Percentiles rank a stretch among this genome's conserved stretches.
Evolutionary conservation across 306 rosid genomes (phyloP).

Genomic region (Cicer yamashitae): DNA sequence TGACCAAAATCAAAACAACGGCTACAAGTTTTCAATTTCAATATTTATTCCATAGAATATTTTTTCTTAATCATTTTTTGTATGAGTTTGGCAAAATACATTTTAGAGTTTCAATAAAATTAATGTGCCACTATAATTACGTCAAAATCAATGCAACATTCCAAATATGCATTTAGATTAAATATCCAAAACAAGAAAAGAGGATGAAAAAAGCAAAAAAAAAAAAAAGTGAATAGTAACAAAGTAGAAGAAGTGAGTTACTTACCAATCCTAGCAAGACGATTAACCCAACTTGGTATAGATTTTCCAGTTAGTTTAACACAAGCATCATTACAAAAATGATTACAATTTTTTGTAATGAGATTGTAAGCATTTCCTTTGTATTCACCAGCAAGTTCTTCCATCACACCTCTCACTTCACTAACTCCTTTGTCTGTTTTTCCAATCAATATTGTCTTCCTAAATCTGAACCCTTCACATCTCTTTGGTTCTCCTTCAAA

Average conservation of each 20-base stretch:
- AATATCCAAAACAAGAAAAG: background rate
- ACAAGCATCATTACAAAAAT: constrained; percentile 81
- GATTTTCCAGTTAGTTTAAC: constrained; percentile 75
- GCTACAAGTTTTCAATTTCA: too few species aligned
- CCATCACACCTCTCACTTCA: constrained; percentile 71
- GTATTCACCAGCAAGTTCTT: constrained; percentile 66
- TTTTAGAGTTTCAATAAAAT: too few species aligned
- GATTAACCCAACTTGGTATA: constrained; percentile 93
- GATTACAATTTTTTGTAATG: constrained; percentile 89
- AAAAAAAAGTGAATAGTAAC: background rate
- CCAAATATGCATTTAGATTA: background rate
- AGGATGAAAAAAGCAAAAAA: background rate
- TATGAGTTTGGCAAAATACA: too few species aligned
- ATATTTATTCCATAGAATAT: too few species aligned
- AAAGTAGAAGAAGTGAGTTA: background rate
- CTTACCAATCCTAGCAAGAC: constrained; percentile 88
- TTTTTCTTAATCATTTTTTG: too few species aligned
- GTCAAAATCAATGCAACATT: too few species aligned
- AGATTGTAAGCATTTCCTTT: constrained; percentile 88
- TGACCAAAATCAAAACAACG: too few species aligned
- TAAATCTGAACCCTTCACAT: constrained; percentile 79
- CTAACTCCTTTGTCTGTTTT: constrained; percentile 62
- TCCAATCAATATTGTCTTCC: constrained; percentile 80
- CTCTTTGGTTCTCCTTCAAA: constrained; percentile 88
- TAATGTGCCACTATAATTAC: too few species aligned